These are phyloP conservation scores for Leccinum variicolor DNA, from an alignment of 768 basidiomycete species.

Conservation along the genomic window DNA sequence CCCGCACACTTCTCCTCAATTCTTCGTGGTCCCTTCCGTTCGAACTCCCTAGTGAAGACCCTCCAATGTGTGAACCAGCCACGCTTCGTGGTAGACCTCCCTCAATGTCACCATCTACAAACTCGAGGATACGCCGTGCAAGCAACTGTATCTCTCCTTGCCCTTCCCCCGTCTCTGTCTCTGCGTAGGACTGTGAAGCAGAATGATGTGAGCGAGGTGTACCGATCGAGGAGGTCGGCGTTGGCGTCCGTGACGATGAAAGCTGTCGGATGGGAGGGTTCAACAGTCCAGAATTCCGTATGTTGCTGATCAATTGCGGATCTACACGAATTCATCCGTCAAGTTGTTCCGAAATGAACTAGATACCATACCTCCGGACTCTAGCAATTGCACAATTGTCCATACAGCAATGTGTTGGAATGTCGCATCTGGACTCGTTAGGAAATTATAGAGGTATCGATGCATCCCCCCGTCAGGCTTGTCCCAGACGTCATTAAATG, in stretches of 20 bases:
- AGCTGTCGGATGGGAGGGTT: constrained; percentile 86
- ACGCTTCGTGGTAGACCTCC: constrained; percentile 57
- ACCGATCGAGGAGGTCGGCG: constrained; percentile 69
- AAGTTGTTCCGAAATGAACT: not conserved
- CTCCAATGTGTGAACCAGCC: constrained; percentile 62
- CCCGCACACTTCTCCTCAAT: constrained; percentile 75
- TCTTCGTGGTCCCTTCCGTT: constrained; percentile 71
- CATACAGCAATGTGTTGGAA: constrained; percentile 99
- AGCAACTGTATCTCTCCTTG: constrained; percentile 89
- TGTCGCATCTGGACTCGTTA: constrained; percentile 90
- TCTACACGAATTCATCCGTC: constrained; percentile 42
- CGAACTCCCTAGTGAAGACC: constrained; percentile 63
- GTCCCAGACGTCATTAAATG: constrained; percentile 98
- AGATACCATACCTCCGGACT: constrained; percentile 73
- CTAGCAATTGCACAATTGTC: constrained; percentile 97
- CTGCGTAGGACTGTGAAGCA: constrained; percentile 69
- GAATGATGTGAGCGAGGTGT: constrained; percentile 72
- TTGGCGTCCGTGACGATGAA: constrained; percentile 65
- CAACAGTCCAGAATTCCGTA: constrained; percentile 78
- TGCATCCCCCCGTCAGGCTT: constrained; percentile 98
- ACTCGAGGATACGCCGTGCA: constrained; percentile 80
- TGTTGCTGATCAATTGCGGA: constrained; percentile 84
- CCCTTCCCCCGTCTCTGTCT: constrained; percentile 82
- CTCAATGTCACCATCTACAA: constrained; percentile 74
- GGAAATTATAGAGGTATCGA: constrained; percentile 88